A percentile compares a stretch with the other conserved stretches of the same genome.
phyloP scores from a whole-genome alignment of 75 land plant species.

The Adiantum capillusveneris region DNA sequence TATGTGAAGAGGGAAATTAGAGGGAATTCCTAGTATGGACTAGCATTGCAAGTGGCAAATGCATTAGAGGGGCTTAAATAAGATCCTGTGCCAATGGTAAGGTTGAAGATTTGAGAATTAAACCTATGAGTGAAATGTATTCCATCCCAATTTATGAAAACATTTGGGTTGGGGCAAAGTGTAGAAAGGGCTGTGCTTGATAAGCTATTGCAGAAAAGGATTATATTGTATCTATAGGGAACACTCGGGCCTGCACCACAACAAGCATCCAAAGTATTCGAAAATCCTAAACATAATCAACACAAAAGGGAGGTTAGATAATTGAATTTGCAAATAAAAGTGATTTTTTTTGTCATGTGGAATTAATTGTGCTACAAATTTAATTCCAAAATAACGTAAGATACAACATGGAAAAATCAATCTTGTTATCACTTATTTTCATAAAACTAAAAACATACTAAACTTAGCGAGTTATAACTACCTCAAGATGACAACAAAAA shows the following conservation, averaged over 20 bases:
- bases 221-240: neutral
- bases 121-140: neutral
- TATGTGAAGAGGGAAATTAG: too few species aligned
- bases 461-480: too few species aligned
- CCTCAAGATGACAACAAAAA: too few species aligned
- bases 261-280: slow-evolving; percentile 1
- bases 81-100: neutral
- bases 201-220: neutral
- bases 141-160: slow-evolving; percentile 1
- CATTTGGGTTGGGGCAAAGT: neutral
- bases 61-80: neutral
- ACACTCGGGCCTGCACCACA: neutral
- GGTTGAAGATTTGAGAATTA: neutral
- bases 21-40: too few species aligned
- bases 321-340: too few species aligned
- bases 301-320: too few species aligned
- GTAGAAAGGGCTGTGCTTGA: neutral
- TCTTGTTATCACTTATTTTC: too few species aligned
- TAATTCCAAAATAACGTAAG: too few species aligned
- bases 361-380: too few species aligned
- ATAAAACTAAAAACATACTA: too few species aligned
- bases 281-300: neutral
- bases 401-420: too few species aligned
- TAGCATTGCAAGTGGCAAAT: neutral
- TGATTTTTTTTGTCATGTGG: too few species aligned